phyloP scores from a whole-genome alignment of 805 yeast species.

The Millerozyma miso region DNA sequence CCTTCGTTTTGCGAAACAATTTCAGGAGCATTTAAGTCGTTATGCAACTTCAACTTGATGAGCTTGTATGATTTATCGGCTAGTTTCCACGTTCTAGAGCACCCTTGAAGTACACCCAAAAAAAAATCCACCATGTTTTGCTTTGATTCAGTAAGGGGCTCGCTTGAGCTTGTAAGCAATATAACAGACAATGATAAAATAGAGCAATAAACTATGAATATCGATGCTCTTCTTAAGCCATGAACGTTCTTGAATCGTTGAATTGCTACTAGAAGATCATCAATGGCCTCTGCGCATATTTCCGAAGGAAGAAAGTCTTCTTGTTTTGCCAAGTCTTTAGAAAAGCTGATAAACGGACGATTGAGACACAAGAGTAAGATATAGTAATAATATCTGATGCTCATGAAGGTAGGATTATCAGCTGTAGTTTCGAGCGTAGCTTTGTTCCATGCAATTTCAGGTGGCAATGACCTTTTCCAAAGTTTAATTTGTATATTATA shows the following conservation, averaged over 20 bases:
- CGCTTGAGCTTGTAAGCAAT: slow-evolving; percentile 28
- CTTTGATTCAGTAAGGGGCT: slow-evolving; percentile 20
- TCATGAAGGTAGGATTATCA: slow-evolving; percentile 50
- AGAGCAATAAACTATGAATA: slow-evolving; percentile 45
- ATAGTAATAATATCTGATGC: slow-evolving; percentile 55
- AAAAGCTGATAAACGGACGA: slow-evolving; percentile 51
- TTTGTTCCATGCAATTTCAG: slow-evolving; percentile 47
- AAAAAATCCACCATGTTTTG: slow-evolving; percentile 32
- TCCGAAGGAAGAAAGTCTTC: slow-evolving; percentile 26
- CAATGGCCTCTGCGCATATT: slow-evolving; percentile 38
- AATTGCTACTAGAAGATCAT: slow-evolving; percentile 38
- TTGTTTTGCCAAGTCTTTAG: slow-evolving; percentile 8
- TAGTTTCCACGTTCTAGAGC: slow-evolving; percentile 45
- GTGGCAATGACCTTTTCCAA: slow-evolving; percentile 51
- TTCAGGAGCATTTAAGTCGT: slow-evolving; percentile 2
- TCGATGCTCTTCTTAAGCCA: slow-evolving; percentile 40
- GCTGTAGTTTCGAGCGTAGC: slow-evolving; percentile 36
- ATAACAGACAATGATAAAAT: slow-evolving; percentile 43
- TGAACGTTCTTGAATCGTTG: slow-evolving; percentile 33
- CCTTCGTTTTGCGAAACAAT: neutral
- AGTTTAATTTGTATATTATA: slow-evolving; percentile 47
- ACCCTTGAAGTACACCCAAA: slow-evolving; percentile 36
- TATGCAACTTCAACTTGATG: slow-evolving; percentile 32
- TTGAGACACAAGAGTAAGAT: slow-evolving; percentile 55
- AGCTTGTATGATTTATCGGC: slow-evolving; percentile 42